Base-by-base conservation (phyloP, 2,329 filamentous ascomycete genomes). In the Graphilbum sp. region DNA sequence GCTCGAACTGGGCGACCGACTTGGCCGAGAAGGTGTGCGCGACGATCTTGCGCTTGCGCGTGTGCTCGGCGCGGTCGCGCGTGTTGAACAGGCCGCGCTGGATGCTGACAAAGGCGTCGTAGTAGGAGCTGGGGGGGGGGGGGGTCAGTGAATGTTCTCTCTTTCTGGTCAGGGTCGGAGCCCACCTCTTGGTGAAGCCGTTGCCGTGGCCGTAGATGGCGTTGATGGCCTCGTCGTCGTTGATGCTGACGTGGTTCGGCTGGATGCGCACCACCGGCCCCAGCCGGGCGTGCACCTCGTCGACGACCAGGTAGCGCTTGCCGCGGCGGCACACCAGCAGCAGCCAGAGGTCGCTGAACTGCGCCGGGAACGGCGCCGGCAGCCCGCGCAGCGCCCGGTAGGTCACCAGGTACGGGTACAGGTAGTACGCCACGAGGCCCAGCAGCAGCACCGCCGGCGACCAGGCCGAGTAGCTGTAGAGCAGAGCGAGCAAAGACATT, bases 61-160 rank as follows among this genome's bases (percentile, higher is more conserved):
- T 78, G 56, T 95, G 86, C 51, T 94, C 83, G 1, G 65, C 64
- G 35, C 87, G 72, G 58, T 87, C 75, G 24, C 87, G 69, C 0
- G 86, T 93, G 57, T 92, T 94, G 72, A 94, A 95, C 12, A 95
- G 66, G 17, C 85, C 85, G 12, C 83, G 73, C 36, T 71, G 72
- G 51, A 93, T 92, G 12, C 81, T 87, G 39, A 94, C 85, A 49
- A 94, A 94, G 36, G 83, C 81, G 50, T 93, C 84, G 50, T 94
- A 94, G 60, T 32, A 32, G n/a, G 13, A 17, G 7, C n/a, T 17
- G 7, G 5, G 8, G 27, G n/a, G n/a, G n/a, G n/a, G n/a, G n/a
- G n/a, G n/a, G n/a, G n/a, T n/a, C n/a, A n/a, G 23, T 25, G 7
- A 87, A 94, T 3, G 88, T 77, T 32, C 79, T 85, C 41, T 10